A percentile compares a stretch with the other conserved stretches of the same genome.
Conservation (phyloP, 345 rosid genomes). For the Fremontodendron californicum region DNA sequence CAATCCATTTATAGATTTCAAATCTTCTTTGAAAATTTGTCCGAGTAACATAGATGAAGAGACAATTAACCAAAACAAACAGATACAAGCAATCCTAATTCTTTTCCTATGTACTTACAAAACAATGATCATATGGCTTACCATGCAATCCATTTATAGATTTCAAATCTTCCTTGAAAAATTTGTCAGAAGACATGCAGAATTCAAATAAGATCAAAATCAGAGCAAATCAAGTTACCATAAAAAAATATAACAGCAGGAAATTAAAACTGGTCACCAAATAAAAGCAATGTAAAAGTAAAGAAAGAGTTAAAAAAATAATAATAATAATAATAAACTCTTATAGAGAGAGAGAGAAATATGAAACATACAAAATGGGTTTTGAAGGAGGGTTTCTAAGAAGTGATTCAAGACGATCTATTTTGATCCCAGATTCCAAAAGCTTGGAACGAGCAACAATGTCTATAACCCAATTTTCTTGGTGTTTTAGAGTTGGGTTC, state of each 20-base stretch:
- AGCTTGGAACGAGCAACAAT: conserved; percentile 39
- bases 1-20: not conserved
- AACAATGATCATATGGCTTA: not conserved
- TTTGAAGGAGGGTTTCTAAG: conserved; percentile 56
- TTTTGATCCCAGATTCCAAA: conserved; percentile 44
- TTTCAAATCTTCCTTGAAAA: not conserved
- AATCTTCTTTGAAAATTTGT: not conserved
- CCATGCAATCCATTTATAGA: not conserved
- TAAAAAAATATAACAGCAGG: not conserved
- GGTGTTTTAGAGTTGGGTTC: not conserved
- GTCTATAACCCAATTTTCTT: conserved; percentile 14
- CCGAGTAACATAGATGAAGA: too few relatives aligned
- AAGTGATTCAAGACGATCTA: conserved; percentile 57
- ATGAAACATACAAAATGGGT: conserved; percentile 37
- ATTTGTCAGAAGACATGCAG: not conserved
- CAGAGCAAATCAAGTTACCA: not conserved
- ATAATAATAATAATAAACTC: not conserved
- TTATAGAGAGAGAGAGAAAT: not conserved
- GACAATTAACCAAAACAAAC: not conserved
- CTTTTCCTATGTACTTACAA: not conserved
- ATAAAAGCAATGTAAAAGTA: not conserved
- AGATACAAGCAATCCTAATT: not conserved
- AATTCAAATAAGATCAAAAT: not conserved
- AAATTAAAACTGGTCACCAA: not conserved
- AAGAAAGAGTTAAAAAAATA: not conserved